Evolutionary conservation across 2,329 filamentous ascomycete species (phyloP), one percentile per base, ranked within the genome.

Genomic region (Dactylellina cionopaga): DNA sequence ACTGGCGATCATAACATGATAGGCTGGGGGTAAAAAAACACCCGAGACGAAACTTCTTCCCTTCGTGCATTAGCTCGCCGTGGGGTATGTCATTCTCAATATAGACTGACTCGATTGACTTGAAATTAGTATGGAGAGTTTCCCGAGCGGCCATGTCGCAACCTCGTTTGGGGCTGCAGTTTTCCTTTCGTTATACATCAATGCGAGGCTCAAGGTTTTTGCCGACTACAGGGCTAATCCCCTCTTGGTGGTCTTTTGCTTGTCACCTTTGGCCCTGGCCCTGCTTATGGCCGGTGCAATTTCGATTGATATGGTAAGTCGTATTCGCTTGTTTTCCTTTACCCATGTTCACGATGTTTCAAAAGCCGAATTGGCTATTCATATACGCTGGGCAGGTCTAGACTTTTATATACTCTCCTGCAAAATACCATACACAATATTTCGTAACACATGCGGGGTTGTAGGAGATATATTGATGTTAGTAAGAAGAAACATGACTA

Each of bases 1-100:
- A 70, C 47, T 22, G 56, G 65, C 47, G 65, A 70, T 70, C 55
- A 46, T 60, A 68, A 54, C 9, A 63, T 33, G 25, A 68, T 65
- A 49, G 19, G 39, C 29, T 56, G 62, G 54, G 63, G 43, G 52
- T 66, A 33, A 44, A 35, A 54, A 60, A 39, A 66, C 62, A 51
- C 58, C 62, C 62, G 62, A 66, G 43, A 35, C 33, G 62, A 66
- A 37, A 27, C 22, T 58, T 43, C 41, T 55, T 58, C 13, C n/a
- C 19, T 17, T 27, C 33, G 43, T 29, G 35, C 52, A 43, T 43
- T n/a, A n/a, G n/a, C n/a, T n/a, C n/a, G n/a, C n/a, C n/a, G n/a
- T n/a, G n/a, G n/a, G n/a, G n/a, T n/a, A n/a, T n/a, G n/a, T n/a
- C n/a, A n/a, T n/a, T n/a, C n/a, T n/a, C n/a, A n/a, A n/a, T n/a